phyloP scores from a whole-genome alignment of 768 basidiomycete species.

The Strobilomyces confusus region DNA sequence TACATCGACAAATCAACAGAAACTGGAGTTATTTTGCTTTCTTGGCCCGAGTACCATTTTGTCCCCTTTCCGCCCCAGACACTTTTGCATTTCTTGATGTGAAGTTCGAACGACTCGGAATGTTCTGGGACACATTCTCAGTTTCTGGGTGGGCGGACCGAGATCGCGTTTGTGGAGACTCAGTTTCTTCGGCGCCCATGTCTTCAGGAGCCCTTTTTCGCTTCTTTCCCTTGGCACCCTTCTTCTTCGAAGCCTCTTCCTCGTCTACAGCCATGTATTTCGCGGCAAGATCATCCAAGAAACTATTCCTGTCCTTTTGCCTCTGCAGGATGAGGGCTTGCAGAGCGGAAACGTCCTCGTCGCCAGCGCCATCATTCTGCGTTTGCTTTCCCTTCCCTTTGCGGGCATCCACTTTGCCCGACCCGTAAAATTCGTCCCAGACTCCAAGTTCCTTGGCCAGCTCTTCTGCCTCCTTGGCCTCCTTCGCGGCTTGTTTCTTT shows the following conservation, averaged over 20 bases:
- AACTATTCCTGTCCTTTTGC: conserved; percentile 63
- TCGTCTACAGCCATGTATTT: conserved; percentile 60
- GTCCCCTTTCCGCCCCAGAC: conserved; percentile 23
- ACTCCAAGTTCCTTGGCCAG: conserved; percentile 85
- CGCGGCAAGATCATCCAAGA: conserved; percentile 70
- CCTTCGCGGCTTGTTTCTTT: conserved; percentile 69
- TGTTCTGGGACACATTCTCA: conserved; percentile 57
- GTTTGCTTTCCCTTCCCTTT: conserved; percentile 54
- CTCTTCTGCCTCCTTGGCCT: conserved; percentile 80
- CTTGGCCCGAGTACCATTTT: conserved; percentile 30
- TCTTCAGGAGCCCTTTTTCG: conserved; percentile 37
- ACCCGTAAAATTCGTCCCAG: conserved; percentile 91
- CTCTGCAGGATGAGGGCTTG: conserved; percentile 81
- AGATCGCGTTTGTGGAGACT: conserved; percentile 50
- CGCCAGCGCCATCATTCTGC: conserved; percentile 33
- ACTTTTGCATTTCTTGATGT: conserved; percentile 46
- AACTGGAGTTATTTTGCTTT: conserved; percentile 32
- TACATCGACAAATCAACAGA: not conserved
- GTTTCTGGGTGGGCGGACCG: conserved; percentile 48
- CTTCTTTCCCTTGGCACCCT: conserved; percentile 49
- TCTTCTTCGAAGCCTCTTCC: conserved; percentile 31
- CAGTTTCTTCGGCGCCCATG: conserved; percentile 34
- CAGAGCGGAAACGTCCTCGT: conserved; percentile 62
- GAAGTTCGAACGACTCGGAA: conserved; percentile 57
- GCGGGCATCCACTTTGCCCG: conserved; percentile 60